Evolutionary conservation across 768 basidiomycete genomes (phyloP), one percentile per base, ranked within the genome.

Genomic region (Myochromella boudieri): DNA sequence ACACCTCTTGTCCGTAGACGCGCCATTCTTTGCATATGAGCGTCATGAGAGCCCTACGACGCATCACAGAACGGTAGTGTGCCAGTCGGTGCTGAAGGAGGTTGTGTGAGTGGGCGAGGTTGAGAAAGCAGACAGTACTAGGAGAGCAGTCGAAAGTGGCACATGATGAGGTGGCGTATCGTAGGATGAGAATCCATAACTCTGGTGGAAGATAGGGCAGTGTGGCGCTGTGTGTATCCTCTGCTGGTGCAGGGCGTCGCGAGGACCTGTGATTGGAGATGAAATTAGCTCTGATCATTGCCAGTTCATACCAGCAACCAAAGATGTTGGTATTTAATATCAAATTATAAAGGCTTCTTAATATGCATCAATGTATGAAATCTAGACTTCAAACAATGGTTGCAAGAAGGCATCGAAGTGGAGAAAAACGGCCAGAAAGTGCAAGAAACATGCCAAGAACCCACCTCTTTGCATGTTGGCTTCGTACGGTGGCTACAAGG

Each of bases 111-210:
- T 70, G 70, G 39, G 70, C 60, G 20, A 72, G 64, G 41, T 76
- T 69, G 46, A 86, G 70, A 61, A 87, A 87, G 5, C 82, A 83
- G 39, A 84, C 68, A 8, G 80, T 69, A 21, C 70, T 68, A 3
- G 72, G 67, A 24, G 74, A 72, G 46, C 76, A 31, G 14, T 43
- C 38, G 71, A 47, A 77, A 67, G 9, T 73, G 74, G 41, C 24
- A 20, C 27, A 52, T 51, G 80, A 55, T 51, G 65, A 60, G 17
- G 78, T 76, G 1, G 82, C 83, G 55, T 77, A 77, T 31, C 79
- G 78, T 42, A 88, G 65, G 48, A 88, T 76, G 55, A 76, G 62
- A n/a, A 78, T 65, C 85, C 85, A 87, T 6, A 88, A 59, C 54
- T 88, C 85, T 1, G 74, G 59, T 0, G 85, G 85, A 11, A 86